A percentile compares a stretch with the other conserved stretches of the same genome.
These are phyloP conservation scores for Acer yangbiense DNA, from an alignment of 345 rosid species.

Conservation along the genomic window DNA sequence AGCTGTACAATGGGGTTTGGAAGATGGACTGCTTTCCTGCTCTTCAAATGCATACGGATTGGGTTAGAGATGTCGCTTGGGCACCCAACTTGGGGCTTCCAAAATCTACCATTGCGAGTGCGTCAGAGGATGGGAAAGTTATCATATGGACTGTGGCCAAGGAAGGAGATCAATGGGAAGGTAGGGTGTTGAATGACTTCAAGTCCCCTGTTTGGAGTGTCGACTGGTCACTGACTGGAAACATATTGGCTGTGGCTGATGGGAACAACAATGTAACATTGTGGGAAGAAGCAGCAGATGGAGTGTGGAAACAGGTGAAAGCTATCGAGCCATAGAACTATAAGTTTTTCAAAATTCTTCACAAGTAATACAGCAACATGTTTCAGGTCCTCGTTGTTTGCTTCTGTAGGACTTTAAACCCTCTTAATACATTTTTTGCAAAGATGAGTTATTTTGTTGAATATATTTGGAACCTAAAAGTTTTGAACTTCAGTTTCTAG, in stretches of 20 bases:
- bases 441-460: slow-evolving; percentile 1
- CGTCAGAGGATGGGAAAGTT: slow-evolving; percentile 26
- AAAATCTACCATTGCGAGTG: slow-evolving; percentile 28
- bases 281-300: slow-evolving; percentile 27
- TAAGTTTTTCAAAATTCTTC: not conserved
- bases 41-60: slow-evolving; percentile 29
- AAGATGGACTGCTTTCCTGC: slow-evolving; percentile 34
- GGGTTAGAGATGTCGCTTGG: slow-evolving; percentile 34
- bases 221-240: slow-evolving; percentile 30
- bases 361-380: slow-evolving; percentile 1
- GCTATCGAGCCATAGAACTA: slow-evolving; percentile 14
- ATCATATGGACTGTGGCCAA: slow-evolving; percentile 29
- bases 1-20: slow-evolving; percentile 26
- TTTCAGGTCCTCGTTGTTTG: not conserved
- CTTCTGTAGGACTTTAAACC: not conserved
- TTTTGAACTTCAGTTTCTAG: not conserved
- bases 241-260: slow-evolving; percentile 29
- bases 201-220: slow-evolving; percentile 24
- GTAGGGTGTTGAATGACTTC: slow-evolving; percentile 26
- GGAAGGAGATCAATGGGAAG: slow-evolving; percentile 33
- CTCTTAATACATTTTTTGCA: not conserved
- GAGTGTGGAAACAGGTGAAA: slow-evolving; percentile 27
- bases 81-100: slow-evolving; percentile 34
- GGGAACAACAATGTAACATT: slow-evolving; percentile 23
- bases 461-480: not conserved